Evolutionary conservation across 257 asterid genomes (phyloP).

Genomic region (Solanum acaule): DNA sequence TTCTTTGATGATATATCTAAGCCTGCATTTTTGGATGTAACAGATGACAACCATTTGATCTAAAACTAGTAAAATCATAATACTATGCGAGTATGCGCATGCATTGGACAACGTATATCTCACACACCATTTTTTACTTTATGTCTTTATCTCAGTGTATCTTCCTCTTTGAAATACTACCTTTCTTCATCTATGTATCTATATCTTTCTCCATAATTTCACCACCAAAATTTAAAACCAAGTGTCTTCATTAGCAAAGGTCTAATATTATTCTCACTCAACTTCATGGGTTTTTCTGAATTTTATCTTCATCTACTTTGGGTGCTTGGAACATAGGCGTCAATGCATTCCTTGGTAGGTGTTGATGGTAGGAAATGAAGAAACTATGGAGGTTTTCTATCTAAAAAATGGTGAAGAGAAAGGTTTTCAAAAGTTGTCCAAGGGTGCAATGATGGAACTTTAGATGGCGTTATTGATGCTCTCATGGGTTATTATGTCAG

Average conservation of each 20-base stretch:
- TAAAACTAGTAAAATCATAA: background rate
- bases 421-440: background rate
- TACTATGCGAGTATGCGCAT: background rate
- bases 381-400: background rate
- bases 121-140: background rate
- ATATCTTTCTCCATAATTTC: background rate
- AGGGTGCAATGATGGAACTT: background rate
- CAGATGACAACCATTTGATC: background rate
- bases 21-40: background rate
- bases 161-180: background rate
- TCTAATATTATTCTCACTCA: background rate
- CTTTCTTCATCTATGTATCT: background rate
- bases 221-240: background rate
- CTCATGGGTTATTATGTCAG: background rate
- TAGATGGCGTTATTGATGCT: background rate
- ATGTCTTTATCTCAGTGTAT: background rate
- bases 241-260: background rate
- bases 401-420: background rate
- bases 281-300: background rate
- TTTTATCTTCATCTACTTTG: background rate
- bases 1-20: background rate
- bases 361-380: background rate
- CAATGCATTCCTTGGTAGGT: background rate
- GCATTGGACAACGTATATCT: background rate
- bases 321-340: background rate